These are phyloP conservation scores for Cordyceps pruinosa DNA, from an alignment of 2,329 filamentous ascomycete species.

Conservation along the genomic window DNA sequence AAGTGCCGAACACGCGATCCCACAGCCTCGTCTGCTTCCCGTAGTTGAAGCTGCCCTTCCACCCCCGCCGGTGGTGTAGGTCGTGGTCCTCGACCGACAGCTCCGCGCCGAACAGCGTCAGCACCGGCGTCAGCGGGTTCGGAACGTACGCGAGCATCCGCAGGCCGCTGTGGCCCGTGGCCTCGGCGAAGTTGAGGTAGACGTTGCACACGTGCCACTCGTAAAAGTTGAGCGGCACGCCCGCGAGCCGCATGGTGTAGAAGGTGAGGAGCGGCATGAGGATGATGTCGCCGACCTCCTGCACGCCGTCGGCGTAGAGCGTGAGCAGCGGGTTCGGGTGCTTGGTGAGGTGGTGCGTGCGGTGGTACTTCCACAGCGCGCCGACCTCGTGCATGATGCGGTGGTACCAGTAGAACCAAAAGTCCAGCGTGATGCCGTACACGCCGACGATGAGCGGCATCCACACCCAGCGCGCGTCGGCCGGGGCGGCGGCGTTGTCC, in stretches of 20 bases:
- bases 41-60: slow-evolving; percentile 24
- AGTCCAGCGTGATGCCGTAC: slow-evolving; percentile 58
- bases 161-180: slow-evolving; percentile 32
- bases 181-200: slow-evolving; percentile 34
- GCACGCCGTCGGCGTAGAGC: slow-evolving; percentile 42
- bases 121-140: slow-evolving; percentile 26
- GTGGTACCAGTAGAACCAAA: too few relatives aligned
- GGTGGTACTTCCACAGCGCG: slow-evolving; percentile 67
- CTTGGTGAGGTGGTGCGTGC: slow-evolving; percentile 69
- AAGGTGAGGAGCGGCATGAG: slow-evolving; percentile 33
- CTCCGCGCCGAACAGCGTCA: slow-evolving; percentile 27
- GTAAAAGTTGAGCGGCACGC: slow-evolving; percentile 37
- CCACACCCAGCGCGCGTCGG: slow-evolving; percentile 9
- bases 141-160: slow-evolving; percentile 29
- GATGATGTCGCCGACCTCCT: slow-evolving; percentile 36
- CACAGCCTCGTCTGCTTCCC: slow-evolving; percentile 20
- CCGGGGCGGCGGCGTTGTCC: background rate
- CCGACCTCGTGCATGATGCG: slow-evolving; percentile 52
- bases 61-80: slow-evolving; percentile 31
- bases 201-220: slow-evolving; percentile 40
- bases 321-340: slow-evolving; percentile 36
- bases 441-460: slow-evolving; percentile 56
- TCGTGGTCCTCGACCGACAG: slow-evolving; percentile 37
- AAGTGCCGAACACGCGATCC: background rate
- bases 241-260: slow-evolving; percentile 25